phyloP scores from a whole-genome alignment of 2,329 filamentous ascomycete species.

The Uncinocarpus reesii region DNA sequence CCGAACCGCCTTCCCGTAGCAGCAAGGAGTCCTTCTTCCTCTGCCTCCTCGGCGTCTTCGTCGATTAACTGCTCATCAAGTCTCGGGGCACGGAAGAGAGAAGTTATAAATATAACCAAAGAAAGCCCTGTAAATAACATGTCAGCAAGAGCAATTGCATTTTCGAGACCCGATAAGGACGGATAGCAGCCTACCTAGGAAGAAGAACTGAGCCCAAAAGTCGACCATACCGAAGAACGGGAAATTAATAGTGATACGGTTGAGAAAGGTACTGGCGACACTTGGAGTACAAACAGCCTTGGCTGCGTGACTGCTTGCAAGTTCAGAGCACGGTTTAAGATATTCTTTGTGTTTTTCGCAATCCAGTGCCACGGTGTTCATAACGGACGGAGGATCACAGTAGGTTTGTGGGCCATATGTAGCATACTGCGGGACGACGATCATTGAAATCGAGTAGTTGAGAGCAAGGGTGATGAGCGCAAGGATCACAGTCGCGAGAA shows the following conservation, averaged over 20 bases:
- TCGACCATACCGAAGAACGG: constrained; percentile 86
- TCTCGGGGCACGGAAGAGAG: constrained; percentile 68
- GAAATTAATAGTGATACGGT: constrained; percentile 85
- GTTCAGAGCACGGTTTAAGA: constrained; percentile 73
- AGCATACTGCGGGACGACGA: constrained; percentile 91
- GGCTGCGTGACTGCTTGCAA: constrained; percentile 58
- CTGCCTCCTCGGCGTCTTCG: constrained; percentile 79
- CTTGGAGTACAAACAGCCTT: constrained; percentile 79
- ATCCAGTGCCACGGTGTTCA: constrained; percentile 57
- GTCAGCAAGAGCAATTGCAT: neutral
- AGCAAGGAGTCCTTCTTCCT: constrained; percentile 84
- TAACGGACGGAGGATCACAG: constrained; percentile 61
- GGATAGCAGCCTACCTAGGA: constrained; percentile 48
- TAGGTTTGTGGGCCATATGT: constrained; percentile 92
- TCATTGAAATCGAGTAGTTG: constrained; percentile 85
- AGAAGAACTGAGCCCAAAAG: constrained; percentile 94
- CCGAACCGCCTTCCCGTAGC: constrained; percentile 72
- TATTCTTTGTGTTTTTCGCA: constrained; percentile 59
- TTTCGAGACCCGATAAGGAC: neutral
- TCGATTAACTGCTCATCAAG: constrained; percentile 69
- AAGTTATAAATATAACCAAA: constrained; percentile 66
- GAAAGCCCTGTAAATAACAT: constrained; percentile 49
- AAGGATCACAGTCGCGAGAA: constrained; percentile 82
- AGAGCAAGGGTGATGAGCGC: constrained; percentile 81
- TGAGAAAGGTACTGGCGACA: constrained; percentile 84